Conservation (phyloP, 192 early-diverging fungal species). For the Obelidium mucronatum region DNA sequence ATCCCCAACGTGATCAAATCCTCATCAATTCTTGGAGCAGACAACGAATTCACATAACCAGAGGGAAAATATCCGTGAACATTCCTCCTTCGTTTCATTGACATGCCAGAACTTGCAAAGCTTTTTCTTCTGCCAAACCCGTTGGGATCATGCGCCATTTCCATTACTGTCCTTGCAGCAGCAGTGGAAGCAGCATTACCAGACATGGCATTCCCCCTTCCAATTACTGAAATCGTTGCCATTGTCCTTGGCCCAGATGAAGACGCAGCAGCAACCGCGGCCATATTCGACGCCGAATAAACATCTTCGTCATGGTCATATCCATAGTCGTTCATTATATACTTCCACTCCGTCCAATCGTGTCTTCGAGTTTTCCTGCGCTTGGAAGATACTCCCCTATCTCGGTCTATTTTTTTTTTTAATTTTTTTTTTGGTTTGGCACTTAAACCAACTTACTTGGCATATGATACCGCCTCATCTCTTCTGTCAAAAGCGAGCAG, state of each 20-base stretch:
- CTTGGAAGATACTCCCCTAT: constrained; percentile 19
- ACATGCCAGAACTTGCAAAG: no score
- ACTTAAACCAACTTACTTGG: constrained; percentile 8
- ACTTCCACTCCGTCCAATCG: constrained; percentile 27
- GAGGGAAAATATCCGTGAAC: constrained; percentile 9
- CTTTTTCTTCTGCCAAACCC: not conserved
- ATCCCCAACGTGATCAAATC: constrained; percentile 16
- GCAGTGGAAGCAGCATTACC: not conserved
- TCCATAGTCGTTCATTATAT: constrained; percentile 17
- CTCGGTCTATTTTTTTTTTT: constrained; percentile 7
- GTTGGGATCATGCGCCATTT: not conserved
- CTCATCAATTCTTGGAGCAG: constrained; percentile 7
- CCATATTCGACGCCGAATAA: no score
- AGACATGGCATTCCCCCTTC: no score
- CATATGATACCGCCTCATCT: constrained; percentile 36
- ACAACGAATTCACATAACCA: constrained; percentile 1
- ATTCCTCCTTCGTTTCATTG: not conserved
- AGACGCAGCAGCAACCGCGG: not conserved
- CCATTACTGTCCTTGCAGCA: not conserved
- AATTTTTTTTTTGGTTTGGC: not conserved
- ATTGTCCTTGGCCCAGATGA: not conserved
- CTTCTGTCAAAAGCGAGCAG: constrained; percentile 26
- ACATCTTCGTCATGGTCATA: constrained; percentile 8
- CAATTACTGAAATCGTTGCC: not conserved
- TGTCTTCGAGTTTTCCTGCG: constrained; percentile 15